Evolutionary conservation across 106 monocot species (phyloP).

Genomic region (Acanthochlamys bracteata): DNA sequence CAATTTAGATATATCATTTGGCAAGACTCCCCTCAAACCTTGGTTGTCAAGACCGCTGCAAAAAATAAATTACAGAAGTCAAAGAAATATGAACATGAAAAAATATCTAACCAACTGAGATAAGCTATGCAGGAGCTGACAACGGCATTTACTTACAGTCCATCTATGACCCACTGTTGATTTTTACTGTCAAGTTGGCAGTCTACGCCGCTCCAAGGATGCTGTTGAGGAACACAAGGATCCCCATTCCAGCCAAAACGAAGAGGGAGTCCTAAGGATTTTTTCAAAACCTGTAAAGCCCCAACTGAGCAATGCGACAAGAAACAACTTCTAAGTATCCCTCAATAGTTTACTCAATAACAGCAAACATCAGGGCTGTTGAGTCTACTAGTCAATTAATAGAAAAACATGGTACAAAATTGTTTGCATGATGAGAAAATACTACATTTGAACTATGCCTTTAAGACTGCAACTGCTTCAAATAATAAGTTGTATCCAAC

Average conservation of each 20-base stretch:
- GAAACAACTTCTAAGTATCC: slow-evolving; percentile 2
- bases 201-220: slow-evolving; percentile 98
- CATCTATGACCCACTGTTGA: slow-evolving; percentile 79
- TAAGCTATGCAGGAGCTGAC: too few species aligned
- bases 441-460: too few species aligned
- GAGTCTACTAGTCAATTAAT: background rate
- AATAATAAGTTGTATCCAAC: too few species aligned
- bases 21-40: slow-evolving; percentile 76
- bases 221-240: slow-evolving; percentile 96
- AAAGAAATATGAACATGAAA: slow-evolving; percentile 2
- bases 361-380: background rate
- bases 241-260: slow-evolving; percentile 99
- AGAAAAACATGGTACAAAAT: too few species aligned
- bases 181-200: slow-evolving; percentile 64
- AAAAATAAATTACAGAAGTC: slow-evolving; percentile 10
- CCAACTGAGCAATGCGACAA: slow-evolving; percentile 33
- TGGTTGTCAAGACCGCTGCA: slow-evolving; percentile 93
- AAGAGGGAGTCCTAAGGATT: slow-evolving; percentile 66
- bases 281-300: slow-evolving; percentile 65
- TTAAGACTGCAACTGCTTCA: too few species aligned
- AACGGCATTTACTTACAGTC: slow-evolving; percentile 74
- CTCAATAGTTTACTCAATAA: background rate
- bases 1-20: slow-evolving; percentile 58
- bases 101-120: background rate
- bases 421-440: too few species aligned